Base-by-base conservation (phyloP, 208 protist species). In the Trypanosoma cruzi region DNA sequence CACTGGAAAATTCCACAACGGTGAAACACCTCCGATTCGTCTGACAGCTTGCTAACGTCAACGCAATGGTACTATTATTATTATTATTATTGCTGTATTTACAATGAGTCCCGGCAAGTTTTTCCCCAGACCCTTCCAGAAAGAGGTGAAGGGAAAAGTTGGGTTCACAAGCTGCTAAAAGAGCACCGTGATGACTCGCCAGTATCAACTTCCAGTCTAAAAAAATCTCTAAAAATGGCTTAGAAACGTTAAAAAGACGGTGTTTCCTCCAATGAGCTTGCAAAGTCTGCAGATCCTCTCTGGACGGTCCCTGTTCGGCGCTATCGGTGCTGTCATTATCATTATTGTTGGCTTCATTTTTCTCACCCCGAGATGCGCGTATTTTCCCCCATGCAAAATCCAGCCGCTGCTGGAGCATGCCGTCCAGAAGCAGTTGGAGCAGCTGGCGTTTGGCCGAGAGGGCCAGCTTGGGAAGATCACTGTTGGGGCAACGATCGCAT, bases 381-480 rank as follows among this genome's bases (percentile, higher is more conserved):
- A 89, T 82, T 67, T 83, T 78, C 2, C 81, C 73, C 82, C 84
- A 83, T 20, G 85, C 84, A 36, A 71, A 79, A 52, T 88, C 73
- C 1, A 95, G 64, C 24, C 79, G 77, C 68, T 86, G 78, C 60
- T 86, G 86, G 57, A 89, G 81, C 13, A 83, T 91, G 68, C 82
- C 85, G n/a, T 92, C 86, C 0, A 88, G 57, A 55, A 95, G 80
- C 52, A 88, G 75, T 22, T 77, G 75, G 16, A 91, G 77, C 50
- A 95, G 65, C 48, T 85, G 22, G 18, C 73, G 31, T 71, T 83
- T 87, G 2, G 86, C 89, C 14, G 73, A 53, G 22, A 81, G 56
- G 11, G 82, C 72, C 34, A 91, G 63, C 29, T 44, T 68, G 32
- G 57, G 52, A 56, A 93, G 77, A 68, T 92, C 78, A 22, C 58